Percentiles rank a stretch among this genome's conserved stretches.
phyloP scores from a whole-genome alignment of 164 flowering plant genomes.

The Magnolia kwangsiensis region DNA sequence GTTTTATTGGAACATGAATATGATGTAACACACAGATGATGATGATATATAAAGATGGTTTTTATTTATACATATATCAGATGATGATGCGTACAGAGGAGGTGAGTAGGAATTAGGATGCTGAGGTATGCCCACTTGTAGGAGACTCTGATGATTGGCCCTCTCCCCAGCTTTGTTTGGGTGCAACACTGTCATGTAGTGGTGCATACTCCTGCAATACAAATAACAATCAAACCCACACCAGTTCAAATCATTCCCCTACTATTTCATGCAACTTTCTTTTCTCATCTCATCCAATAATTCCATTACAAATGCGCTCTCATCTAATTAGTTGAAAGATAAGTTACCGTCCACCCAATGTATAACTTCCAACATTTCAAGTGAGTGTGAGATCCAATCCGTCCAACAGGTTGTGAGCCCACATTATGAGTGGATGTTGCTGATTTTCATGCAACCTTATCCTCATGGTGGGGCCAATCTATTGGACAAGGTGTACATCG shows the following conservation, averaged over 20 bases:
- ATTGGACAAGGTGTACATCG: too few relatives aligned
- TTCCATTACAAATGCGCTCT: too few relatives aligned
- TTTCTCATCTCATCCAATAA: neutral
- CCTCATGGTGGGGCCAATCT: too few relatives aligned
- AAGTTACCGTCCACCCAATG: neutral
- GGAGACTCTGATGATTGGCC: constrained; percentile 25
- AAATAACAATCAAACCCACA: neutral
- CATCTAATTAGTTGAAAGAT: too few relatives aligned
- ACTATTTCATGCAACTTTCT: neutral
- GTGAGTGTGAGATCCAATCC: too few relatives aligned
- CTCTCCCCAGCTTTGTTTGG: constrained; percentile 5
- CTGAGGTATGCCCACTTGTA: constrained; percentile 22
- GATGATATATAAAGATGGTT: neutral
- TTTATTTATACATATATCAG: neutral
- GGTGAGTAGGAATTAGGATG: neutral
- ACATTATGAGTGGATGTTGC: too few relatives aligned
- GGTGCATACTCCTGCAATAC: constrained; percentile 18
- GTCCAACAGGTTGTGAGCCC: too few relatives aligned
- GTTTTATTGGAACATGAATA: too few relatives aligned
- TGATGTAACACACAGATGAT: too few relatives aligned
- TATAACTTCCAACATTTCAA: too few relatives aligned
- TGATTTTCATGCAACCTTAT: too few relatives aligned
- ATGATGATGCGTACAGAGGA: neutral
- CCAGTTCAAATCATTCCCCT: neutral
- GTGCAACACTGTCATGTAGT: constrained; percentile 2